Conservation (phyloP, 768 basidiomycete species). For the Xanthoconium purpureum region DNA sequence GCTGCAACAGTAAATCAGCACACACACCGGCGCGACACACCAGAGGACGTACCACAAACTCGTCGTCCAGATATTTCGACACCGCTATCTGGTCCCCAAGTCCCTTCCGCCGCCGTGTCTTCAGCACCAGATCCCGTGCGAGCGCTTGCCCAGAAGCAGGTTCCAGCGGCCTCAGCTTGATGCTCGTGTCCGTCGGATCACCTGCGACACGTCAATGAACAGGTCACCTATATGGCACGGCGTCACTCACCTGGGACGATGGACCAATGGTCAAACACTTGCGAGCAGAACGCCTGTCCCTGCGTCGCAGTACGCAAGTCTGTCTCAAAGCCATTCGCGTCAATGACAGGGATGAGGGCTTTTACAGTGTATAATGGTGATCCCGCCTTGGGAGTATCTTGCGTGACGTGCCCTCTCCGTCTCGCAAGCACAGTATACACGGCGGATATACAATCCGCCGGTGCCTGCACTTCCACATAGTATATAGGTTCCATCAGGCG, state of each 20-base stretch:
- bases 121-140: slow-evolving; percentile 91
- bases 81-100: slow-evolving; percentile 96
- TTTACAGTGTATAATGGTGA: slow-evolving; percentile 98
- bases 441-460: slow-evolving; percentile 97
- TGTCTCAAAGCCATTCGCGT: slow-evolving; percentile 98
- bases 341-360: slow-evolving; percentile 96
- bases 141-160: slow-evolving; percentile 96
- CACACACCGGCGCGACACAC: not conserved
- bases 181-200: slow-evolving; percentile 96
- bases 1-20: slow-evolving; percentile 41
- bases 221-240: not conserved
- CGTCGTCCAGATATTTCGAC: slow-evolving; percentile 95
- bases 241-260: slow-evolving; percentile 83
- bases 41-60: slow-evolving; percentile 74
- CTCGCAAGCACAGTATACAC: slow-evolving; percentile 99
- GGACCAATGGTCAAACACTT: slow-evolving; percentile 98
- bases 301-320: slow-evolving; percentile 96
- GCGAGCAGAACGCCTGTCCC: slow-evolving; percentile 98
- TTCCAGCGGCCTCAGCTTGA: slow-evolving; percentile 93
- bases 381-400: slow-evolving; percentile 96
- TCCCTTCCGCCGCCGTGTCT: slow-evolving; percentile 94
- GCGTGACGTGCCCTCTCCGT: slow-evolving; percentile 97
- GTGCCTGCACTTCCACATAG: slow-evolving; percentile 99
- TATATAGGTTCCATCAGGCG: slow-evolving; percentile 96
- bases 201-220: slow-evolving; percentile 42